Percentiles rank a stretch among this genome's conserved stretches.
phyloP scores from a whole-genome alignment of 805 yeast genomes.

The Myxozyma vanderwaltii region DNA sequence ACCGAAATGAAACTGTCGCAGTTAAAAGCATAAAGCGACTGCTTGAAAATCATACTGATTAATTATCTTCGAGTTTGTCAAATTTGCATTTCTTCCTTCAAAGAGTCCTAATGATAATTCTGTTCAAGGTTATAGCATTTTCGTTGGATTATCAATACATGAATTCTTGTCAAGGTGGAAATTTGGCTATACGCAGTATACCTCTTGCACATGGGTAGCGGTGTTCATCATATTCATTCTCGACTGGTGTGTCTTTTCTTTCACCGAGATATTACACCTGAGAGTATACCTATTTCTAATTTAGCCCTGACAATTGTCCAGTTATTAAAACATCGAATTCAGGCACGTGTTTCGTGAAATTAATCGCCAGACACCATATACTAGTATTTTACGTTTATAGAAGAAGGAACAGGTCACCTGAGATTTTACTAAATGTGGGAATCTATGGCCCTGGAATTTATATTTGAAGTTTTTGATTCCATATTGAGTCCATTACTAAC shows the following conservation, averaged over 20 bases:
- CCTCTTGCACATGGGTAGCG: constrained; percentile 64
- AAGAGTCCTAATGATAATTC: constrained; percentile 70
- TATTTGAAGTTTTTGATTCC: constrained; percentile 90
- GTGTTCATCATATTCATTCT: constrained; percentile 77
- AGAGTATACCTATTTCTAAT: constrained; percentile 60
- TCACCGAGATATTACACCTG: constrained; percentile 94
- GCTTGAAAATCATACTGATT: constrained; percentile 56
- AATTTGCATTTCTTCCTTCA: constrained; percentile 40
- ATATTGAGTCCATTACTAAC: constrained; percentile 80
- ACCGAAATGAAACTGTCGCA: constrained; percentile 55
- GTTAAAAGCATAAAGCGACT: constrained; percentile 73
- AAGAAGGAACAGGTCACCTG: constrained; percentile 96
- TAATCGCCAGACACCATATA: constrained; percentile 63
- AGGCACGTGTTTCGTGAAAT: constrained; percentile 84
- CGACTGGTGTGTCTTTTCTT: constrained; percentile 64
- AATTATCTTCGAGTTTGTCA: constrained; percentile 50
- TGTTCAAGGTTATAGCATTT: constrained; percentile 75
- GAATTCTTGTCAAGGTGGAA: constrained; percentile 1
- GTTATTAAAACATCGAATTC: constrained; percentile 90
- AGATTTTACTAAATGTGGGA: constrained; percentile 52
- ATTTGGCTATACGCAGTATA: constrained; percentile 4
- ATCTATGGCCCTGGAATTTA: constrained; percentile 83
- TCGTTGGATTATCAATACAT: constrained; percentile 67
- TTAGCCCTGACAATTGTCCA: constrained; percentile 55
- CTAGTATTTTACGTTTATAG: constrained; percentile 94